These are phyloP conservation scores for Tetragonia tetragonoides DNA, from an alignment of 148 eudicot genomes.

Conservation along the genomic window DNA sequence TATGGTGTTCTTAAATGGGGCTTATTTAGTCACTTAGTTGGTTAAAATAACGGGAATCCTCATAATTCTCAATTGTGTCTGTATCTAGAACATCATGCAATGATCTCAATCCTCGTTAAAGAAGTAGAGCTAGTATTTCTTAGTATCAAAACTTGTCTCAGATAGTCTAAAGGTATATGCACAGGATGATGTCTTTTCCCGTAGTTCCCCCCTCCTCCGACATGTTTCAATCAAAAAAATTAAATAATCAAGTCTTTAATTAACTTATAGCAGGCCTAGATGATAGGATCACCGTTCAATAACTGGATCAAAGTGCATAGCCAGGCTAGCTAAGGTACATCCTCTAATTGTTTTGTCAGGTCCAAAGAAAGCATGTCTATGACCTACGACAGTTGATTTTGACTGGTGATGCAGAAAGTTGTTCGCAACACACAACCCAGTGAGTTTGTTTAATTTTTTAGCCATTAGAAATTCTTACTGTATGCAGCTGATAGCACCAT, in stretches of 20 bases:
- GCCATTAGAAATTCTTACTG: background rate
- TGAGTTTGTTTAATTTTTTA: slow-evolving; percentile 34
- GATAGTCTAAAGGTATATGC: background rate
- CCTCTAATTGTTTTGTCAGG: slow-evolving; percentile 41
- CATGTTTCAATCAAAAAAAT: no score
- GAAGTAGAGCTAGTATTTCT: background rate
- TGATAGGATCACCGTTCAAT: no score
- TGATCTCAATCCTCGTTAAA: background rate
- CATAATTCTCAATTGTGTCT: background rate
- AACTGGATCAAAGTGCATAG: no score
- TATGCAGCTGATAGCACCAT: background rate
- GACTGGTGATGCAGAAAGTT: slow-evolving; percentile 79
- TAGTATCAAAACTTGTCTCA: background rate
- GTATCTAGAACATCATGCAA: background rate
- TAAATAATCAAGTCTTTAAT: no score
- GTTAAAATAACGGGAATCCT: background rate
- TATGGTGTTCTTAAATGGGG: background rate
- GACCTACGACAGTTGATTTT: slow-evolving; percentile 83
- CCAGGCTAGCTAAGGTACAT: no score
- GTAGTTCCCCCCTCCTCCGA: background rate
- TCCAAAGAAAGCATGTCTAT: slow-evolving; percentile 95
- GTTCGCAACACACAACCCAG: slow-evolving; percentile 79
- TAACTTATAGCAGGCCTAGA: no score
- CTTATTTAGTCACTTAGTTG: background rate
- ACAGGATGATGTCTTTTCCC: slow-evolving; percentile 7